Conservation (phyloP, 2,329 filamentous ascomycete species). For the Colletotrichum chrysophilum region DNA sequence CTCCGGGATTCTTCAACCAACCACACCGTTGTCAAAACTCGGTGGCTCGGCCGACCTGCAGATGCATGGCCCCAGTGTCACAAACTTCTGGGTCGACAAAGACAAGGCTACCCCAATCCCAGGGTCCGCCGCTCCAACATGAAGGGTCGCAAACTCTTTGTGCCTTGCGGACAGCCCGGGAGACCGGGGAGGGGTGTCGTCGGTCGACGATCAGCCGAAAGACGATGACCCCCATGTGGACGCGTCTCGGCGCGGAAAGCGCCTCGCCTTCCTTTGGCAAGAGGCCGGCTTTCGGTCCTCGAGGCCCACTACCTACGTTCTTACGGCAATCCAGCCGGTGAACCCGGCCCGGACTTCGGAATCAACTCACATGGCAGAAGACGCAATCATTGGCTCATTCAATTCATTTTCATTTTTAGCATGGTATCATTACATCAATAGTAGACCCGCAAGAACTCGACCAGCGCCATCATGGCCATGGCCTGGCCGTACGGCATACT, state of each 20-base stretch:
- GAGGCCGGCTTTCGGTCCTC: neutral
- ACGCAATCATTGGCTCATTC: neutral
- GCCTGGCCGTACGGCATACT: constrained; percentile 87
- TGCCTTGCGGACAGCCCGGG: neutral
- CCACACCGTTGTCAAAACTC: neutral
- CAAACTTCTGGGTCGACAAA: neutral
- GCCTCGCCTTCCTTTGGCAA: neutral
- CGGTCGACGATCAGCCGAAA: neutral
- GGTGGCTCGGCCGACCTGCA: neutral
- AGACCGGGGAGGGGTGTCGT: neutral
- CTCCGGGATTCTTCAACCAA: neutral
- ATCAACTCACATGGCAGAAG: neutral
- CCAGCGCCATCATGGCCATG: constrained; percentile 83
- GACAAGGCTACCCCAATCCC: neutral
- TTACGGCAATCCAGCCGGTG: neutral
- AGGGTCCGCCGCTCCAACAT: neutral
- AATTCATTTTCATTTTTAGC: neutral
- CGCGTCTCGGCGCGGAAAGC: neutral
- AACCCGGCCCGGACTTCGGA: neutral
- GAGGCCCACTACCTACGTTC: neutral
- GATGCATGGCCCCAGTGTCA: neutral
- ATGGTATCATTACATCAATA: constrained; percentile 23
- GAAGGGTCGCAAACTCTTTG: neutral
- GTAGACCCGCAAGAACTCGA: constrained; percentile 70
- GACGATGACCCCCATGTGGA: neutral